Evolutionary conservation across 2,329 filamentous ascomycete species (phyloP).

Genomic region (Cladosporium oxysporum): DNA sequence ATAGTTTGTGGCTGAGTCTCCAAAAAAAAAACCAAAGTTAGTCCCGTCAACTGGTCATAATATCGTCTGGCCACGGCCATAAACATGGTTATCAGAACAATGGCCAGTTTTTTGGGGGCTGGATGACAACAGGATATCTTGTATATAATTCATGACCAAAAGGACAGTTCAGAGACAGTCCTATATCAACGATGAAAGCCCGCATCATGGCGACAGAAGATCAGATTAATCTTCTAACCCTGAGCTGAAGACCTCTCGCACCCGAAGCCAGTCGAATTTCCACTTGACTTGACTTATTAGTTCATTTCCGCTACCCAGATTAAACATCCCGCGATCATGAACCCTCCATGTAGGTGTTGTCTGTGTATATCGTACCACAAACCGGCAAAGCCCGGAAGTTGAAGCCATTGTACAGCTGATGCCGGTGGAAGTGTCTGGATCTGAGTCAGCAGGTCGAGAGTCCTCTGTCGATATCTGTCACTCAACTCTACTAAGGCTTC

Average conservation of each 20-base stretch:
- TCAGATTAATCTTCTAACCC: background rate
- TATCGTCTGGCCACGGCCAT: background rate
- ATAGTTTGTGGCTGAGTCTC: background rate
- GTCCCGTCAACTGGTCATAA: background rate
- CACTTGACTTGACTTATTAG: too few species aligned
- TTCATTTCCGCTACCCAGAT: background rate
- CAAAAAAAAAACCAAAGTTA: too few species aligned
- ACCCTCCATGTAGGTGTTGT: background rate
- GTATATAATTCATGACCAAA: too few species aligned
- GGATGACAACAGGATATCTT: too few species aligned
- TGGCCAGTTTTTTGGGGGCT: too few species aligned
- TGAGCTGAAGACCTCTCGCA: background rate
- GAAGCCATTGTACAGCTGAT: background rate
- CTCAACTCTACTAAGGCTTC: background rate
- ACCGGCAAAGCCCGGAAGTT: background rate
- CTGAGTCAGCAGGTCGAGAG: background rate
- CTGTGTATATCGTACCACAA: background rate
- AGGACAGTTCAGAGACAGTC: background rate
- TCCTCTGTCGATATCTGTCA: background rate
- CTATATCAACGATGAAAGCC: background rate
- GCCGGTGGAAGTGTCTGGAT: background rate
- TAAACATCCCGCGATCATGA: background rate
- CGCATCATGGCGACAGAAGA: background rate
- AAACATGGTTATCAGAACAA: too few species aligned
- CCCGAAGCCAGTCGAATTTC: background rate